Conservation (phyloP, 768 basidiomycete genomes). For the Auricularia cornea region DNA sequence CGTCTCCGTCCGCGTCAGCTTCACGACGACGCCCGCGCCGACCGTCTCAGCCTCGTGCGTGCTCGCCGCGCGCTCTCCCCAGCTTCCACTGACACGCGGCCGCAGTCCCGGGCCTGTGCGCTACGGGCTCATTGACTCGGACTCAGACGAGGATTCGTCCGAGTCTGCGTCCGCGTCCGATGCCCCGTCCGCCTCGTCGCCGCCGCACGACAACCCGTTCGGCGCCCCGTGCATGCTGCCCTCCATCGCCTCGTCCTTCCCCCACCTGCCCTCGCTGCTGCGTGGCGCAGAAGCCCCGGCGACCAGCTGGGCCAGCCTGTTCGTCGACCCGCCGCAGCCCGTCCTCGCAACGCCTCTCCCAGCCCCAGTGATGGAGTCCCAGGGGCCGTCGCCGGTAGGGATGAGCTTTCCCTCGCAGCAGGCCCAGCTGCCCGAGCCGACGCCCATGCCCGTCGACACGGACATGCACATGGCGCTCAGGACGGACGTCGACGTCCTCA, state of each 20-base stretch:
- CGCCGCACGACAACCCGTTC: neutral
- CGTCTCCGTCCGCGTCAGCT: neutral
- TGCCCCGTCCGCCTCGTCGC: neutral
- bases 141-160: neutral
- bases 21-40: neutral
- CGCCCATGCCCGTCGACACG: no score
- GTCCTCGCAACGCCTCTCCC: no score
- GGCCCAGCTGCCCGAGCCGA: neutral
- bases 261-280: neutral
- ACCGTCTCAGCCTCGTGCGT: neutral
- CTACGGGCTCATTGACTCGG: neutral
- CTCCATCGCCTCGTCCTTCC: neutral
- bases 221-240: neutral
- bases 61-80: neutral
- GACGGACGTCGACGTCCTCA: no score
- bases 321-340: no score
- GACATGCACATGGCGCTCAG: no score
- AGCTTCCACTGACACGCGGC: neutral
- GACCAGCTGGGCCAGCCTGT: no score
- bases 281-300: no score
- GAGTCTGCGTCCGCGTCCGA: neutral
- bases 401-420: neutral
- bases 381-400: no score
- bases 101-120: neutral
- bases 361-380: no score